Evolutionary conservation across 176 grass and related monocot genomes (phyloP).

Genomic region (Oryza coarctata): DNA sequence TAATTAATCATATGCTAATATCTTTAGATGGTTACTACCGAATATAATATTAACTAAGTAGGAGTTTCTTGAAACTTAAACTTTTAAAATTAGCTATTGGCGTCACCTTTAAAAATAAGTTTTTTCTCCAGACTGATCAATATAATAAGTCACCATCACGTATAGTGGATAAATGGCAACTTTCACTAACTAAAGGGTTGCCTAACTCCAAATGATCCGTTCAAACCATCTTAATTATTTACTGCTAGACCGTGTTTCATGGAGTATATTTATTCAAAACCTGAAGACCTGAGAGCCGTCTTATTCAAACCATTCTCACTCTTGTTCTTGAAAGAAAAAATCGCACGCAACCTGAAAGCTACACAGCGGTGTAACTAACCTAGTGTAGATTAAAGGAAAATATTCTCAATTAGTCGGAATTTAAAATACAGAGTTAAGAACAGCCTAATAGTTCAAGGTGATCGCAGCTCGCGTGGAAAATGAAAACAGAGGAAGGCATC

Average conservation of each 20-base stretch:
- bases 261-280: neutral
- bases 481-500: neutral
- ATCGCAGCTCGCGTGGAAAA: neutral
- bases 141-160: conserved; percentile 8
- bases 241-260: neutral
- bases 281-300: neutral
- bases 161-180: neutral
- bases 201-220: conserved; percentile 2
- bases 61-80: neutral
- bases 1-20: too few relatives aligned
- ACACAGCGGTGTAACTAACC: neutral
- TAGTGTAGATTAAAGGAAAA: neutral
- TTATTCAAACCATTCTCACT: conserved; percentile 7
- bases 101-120: neutral
- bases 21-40: too few relatives aligned
- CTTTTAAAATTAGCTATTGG: neutral
- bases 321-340: neutral
- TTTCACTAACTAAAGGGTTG: conserved; percentile 10
- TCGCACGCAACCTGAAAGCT: neutral
- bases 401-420: neutral
- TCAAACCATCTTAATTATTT: conserved; percentile 12
- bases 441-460: neutral
- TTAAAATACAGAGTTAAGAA: neutral
- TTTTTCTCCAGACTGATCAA: neutral
- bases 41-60: too few relatives aligned